Conservation (phyloP, 1,284 basidiomycete species). For the Tilletia walkeri region DNA sequence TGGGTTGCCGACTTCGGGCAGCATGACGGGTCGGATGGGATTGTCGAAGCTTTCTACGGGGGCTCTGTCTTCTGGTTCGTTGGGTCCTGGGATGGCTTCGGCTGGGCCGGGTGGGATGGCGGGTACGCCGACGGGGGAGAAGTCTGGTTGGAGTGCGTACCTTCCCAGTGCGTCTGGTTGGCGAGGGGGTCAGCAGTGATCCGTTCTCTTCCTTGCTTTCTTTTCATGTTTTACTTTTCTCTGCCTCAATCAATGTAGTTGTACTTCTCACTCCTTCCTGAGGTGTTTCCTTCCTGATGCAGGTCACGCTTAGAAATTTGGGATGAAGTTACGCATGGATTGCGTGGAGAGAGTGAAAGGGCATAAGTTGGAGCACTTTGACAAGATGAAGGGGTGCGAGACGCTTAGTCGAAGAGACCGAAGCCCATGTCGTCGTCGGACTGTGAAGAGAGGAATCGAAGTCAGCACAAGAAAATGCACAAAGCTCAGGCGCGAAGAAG, state of each 20-base stretch:
- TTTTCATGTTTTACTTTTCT: not conserved
- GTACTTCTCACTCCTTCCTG: not conserved
- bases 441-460: not conserved
- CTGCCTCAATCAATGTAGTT: not conserved
- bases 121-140: not conserved
- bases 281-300: too few relatives aligned
- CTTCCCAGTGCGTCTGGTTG: constrained; percentile 11
- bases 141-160: constrained; percentile 3
- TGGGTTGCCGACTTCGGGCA: not conserved
- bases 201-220: not conserved
- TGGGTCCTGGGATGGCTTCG: not conserved
- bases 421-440: constrained; percentile 22
- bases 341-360: not conserved
- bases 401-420: constrained; percentile 21
- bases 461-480: not conserved
- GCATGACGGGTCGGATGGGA: not conserved
- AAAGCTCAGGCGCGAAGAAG: not conserved
- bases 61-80: not conserved
- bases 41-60: constrained; percentile 5
- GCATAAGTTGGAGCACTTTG: not conserved
- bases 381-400: not conserved
- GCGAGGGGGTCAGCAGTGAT: not conserved
- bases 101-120: not conserved
- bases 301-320: too few relatives aligned
- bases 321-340: too few relatives aligned